Evolutionary conservation across 768 basidiomycete genomes (phyloP), one percentile per base, ranked within the genome.

Genomic region (Serpula lacrymans): DNA sequence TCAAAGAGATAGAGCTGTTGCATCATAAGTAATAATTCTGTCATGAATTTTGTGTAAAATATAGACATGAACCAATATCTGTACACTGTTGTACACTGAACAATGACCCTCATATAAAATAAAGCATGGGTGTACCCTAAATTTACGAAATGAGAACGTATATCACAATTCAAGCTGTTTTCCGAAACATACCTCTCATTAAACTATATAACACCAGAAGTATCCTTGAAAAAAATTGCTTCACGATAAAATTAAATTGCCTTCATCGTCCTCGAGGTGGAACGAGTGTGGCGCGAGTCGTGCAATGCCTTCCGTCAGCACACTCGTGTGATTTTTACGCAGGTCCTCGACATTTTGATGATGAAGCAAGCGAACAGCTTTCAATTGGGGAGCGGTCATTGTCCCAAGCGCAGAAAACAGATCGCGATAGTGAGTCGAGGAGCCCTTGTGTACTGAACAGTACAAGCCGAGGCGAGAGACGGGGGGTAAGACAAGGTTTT

Each of bases 381-480:
- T 43, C 20, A 60, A 46, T 16, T 48, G 53, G 10, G 49, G 41
- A 13, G 48, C 57, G 3, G 45, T 45, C 9, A 60, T 14, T 16
- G 56, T 55, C 10, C 25, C 23, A 32, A 59, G 59, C 31, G 59
- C 48, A 6, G 45, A 42, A 37, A 59, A n/a, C 29, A 59, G 35
- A 20, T 49, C 36, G 5, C 37, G 42, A 9, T 44, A 39, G 32
- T 58, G 51, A 34, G 46, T 43, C 33, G 39, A 14, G 27, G 43
- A 45, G 18, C 36, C 42, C 27, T 49, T 46, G 4, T 17, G 9
- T 14, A 41, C 30, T 29, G 55, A 60, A 29, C 49, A 47, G 31
- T 58, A 37, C 18, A 61, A 26, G 20, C 53, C 45, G 24, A 59
- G 51, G 30, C 31, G 47, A n/a, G 56, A 58, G 37, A 59, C 27